phyloP scores from a whole-genome alignment of 441 rosid genomes.

The Heliophila coronopifolia region DNA sequence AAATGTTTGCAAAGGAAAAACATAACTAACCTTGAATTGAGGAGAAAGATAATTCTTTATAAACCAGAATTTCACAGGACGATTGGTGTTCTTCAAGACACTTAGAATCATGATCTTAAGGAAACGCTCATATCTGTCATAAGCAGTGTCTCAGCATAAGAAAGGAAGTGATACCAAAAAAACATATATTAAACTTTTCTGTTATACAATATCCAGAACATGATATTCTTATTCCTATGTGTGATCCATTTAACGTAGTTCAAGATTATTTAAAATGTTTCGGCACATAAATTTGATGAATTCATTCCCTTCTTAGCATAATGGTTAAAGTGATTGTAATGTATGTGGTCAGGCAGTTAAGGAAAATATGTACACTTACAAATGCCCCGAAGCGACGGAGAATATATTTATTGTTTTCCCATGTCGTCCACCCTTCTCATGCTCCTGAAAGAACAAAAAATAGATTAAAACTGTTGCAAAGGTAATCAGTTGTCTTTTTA shows the following conservation, averaged over 20 bases:
- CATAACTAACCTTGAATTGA: conserved; percentile 73
- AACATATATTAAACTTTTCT: neutral
- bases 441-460: conserved; percentile 42
- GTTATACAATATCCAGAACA: neutral
- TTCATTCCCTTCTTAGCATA: neutral
- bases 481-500: conserved; percentile 10
- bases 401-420: conserved; percentile 89
- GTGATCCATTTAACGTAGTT: conserved; percentile 1
- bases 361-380: conserved; percentile 51
- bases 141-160: conserved; percentile 11
- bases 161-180: conserved; percentile 9
- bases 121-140: conserved; percentile 89
- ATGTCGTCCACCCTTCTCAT: conserved; percentile 58
- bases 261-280: conserved; percentile 2
- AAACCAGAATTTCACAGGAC: conserved; percentile 98
- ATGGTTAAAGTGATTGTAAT: conserved; percentile 7
- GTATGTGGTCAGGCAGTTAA: conserved; percentile 2
- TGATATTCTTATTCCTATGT: conserved; percentile 7
- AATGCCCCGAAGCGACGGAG: conserved; percentile 96
- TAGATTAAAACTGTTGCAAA: conserved; percentile 5
- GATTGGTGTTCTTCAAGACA: conserved; percentile 82
- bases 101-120: conserved; percentile 93
- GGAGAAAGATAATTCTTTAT: conserved; percentile 98
- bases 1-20: conserved; percentile 5
- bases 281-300: neutral